Conservation (phyloP, 2,329 filamentous ascomycete genomes). For the Macrophomina tecta region DNA sequence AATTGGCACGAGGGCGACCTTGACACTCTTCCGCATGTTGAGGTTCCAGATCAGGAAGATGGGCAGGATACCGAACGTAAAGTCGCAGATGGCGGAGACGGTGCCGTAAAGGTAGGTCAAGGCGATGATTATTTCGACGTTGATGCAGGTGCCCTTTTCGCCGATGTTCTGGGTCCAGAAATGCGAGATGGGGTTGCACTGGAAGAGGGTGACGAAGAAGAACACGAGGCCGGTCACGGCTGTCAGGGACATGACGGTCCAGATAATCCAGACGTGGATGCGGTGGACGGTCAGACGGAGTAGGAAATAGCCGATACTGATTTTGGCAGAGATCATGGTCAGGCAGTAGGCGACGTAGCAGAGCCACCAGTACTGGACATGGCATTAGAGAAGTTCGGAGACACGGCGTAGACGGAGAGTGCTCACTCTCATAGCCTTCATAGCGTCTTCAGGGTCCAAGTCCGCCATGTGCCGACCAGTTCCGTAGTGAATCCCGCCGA, state of each 20-base stretch:
- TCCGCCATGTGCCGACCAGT: constrained; percentile 32
- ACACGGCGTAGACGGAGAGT: neutral
- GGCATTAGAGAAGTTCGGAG: neutral
- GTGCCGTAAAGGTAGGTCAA: constrained; percentile 56
- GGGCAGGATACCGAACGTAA: constrained; percentile 57
- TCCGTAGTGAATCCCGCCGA: constrained; percentile 27
- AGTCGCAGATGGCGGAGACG: constrained; percentile 55
- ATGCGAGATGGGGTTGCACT: constrained; percentile 56
- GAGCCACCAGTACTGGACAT: constrained; percentile 26
- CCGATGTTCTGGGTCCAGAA: constrained; percentile 56
- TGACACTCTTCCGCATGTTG: constrained; percentile 56
- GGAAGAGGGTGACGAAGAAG: constrained; percentile 58
- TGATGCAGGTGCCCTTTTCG: constrained; percentile 49
- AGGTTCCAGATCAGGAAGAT: constrained; percentile 59
- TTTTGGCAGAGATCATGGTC: constrained; percentile 27
- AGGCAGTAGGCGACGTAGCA: constrained; percentile 28
- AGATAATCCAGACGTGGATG: constrained; percentile 42
- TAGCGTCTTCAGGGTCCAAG: constrained; percentile 33
- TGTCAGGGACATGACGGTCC: constrained; percentile 42
- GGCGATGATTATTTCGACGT: constrained; percentile 49
- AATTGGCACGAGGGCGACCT: constrained; percentile 54
- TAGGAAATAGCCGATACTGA: constrained; percentile 21
- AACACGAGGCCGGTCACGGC: constrained; percentile 47
- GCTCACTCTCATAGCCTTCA: constrained; percentile 35
- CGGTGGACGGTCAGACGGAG: constrained; percentile 15